Evolutionary conservation across 371 early-diverging fungal species (phyloP), one percentile per base, ranked within the genome.

Genomic region (Thermomucor indicae-seudaticae): DNA sequence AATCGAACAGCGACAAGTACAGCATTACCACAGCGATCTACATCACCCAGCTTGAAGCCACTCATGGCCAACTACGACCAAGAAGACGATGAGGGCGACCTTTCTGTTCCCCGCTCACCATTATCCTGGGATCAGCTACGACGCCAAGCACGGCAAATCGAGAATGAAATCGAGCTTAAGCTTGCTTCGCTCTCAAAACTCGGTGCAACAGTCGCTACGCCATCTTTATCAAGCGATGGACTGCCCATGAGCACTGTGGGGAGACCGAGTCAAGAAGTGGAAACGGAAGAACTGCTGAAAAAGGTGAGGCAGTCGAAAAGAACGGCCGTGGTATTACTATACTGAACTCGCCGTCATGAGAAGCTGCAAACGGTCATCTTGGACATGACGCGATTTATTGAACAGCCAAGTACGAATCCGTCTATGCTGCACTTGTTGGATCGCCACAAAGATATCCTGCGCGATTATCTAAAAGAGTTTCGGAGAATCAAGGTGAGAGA

Each of bases 351-450:
- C n/a, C n/a, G n/a, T n/a, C n/a, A n/a, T n/a, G n/a, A 2, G 14
- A 20, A 84, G 85, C 63, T 87, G n/a, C 74, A 84, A 48, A 44
- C 43, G 3, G 72, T 79, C 7, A 79, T 85, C 34, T 65, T 64
- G 25, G 64, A 64, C 0, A 79, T 79, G 80, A 58, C n/a, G 62
- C 11, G 82, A 85, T 31, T 72, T 68, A 32, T 47, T 79, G 20
- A 76, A 77, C 64, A 64, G 60, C 78, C 82, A 0, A 69, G 75
- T 37, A 49, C 78, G 8, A 85, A 71, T 43, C 78, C 84, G 22
- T 80, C 81, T 40, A 84, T 84, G 80, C 70, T 80, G 61, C 89
- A 86, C 43, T 65, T 83, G 65, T 60, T 86, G 20, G 81, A 86
- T 58, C 59, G 89, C 37, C 87, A 88, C 54, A 74, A 83, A 40